Base-by-base conservation (phyloP, 2,329 filamentous ascomycete species). In the Neonectria faginata region DNA sequence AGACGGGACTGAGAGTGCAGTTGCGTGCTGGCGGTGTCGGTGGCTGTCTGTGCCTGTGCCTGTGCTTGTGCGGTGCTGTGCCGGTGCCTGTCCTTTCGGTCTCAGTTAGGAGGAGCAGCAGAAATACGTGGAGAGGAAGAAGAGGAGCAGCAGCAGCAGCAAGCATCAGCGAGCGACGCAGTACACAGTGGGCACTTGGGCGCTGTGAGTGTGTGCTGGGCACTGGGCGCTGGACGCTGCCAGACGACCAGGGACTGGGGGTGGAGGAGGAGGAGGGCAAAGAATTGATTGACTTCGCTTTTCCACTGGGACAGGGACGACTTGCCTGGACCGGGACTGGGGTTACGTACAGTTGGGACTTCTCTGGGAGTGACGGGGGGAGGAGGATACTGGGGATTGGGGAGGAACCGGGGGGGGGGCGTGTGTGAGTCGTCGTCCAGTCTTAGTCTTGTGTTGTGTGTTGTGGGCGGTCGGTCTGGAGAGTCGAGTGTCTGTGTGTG, bases 331-430 rank as follows among this genome's bases (percentile, higher is more conserved):
- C 55, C 31, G 36, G 52, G 69, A 67, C 69, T 66, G 67, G 69
- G 67, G 69, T 70, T 63, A 63, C 60, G 60, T 63, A 63, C 54
- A 58, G 55, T 59, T 63, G 60, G 53, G 14, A 39, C 36, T 39
- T 39, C 36, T n/a, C 36, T 39, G 3, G 36, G 50, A 59, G 60
- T n/a, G 60, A 63, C 60, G 52, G 60, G 60, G 53, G 60, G 51
- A 18, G 42, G 39, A 51, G 58, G 58, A 55, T 61, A 71, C 69
- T 72, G 70, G 69, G 67, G 67, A 71, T 67, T 68, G 67, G 69
- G 68, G 70, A 51, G 67, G n/a, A 59, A 51, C 52, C 36, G 22
- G 59, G 69, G 59, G 69, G 69, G 69, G 57, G 69, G 69, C 58
- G 69, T 69, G 69, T 68, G 31, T 63, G 65, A 57, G 63, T 25